Base-by-base conservation (phyloP, 164 flowering plant genomes). In the Chimonanthus salicifolius region DNA sequence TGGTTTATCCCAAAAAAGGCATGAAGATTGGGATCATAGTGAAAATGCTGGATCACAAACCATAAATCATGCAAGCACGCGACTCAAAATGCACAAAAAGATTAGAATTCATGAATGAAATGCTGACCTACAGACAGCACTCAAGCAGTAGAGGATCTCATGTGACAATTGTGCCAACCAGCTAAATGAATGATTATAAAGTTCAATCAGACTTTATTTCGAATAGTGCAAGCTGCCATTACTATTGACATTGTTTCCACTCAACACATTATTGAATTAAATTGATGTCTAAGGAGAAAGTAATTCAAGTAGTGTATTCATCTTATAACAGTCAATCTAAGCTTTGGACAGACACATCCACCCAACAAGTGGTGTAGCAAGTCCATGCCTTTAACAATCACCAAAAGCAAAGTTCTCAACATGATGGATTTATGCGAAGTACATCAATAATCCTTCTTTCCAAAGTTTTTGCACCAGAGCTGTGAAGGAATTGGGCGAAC, bases 391-490 rank as follows among this genome's bases (percentile, higher is more conserved):
- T 54, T 13, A 10, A 15, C 13, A 51, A 54, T 5, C 11, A 9
- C 7, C 6, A 33, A 63, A 63, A 63, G 9, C 45, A 63, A 33
- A 33, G 11, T 8, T 20, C 66, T 63, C 9, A 63, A 43, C 66
- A 33, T 10, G 33, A 33, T 21, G 9, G 66, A 63, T 20, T 6
- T 33, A 20, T 21, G 3, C 44, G 8, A 63, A 33, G 46, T 8
- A 66, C n/a, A 50, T 85, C 81, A 84, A 70, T 91, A 89, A 20
- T 93, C 94, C 75, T 91, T 91, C 58, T 83, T 88, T 58, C 97
- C 97, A 81, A 93, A 91, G 76, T 93, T 93, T 82, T 93, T 93
- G 91, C 94, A 93, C 98, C 98, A 93, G 46, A 93, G 82, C 81
- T 93, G 97, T 1, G 97, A 93, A 60, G 98, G 98, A 79, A 93